Conservation (phyloP, 2,329 filamentous ascomycete genomes). For the Aureobasidium sp. region DNA sequence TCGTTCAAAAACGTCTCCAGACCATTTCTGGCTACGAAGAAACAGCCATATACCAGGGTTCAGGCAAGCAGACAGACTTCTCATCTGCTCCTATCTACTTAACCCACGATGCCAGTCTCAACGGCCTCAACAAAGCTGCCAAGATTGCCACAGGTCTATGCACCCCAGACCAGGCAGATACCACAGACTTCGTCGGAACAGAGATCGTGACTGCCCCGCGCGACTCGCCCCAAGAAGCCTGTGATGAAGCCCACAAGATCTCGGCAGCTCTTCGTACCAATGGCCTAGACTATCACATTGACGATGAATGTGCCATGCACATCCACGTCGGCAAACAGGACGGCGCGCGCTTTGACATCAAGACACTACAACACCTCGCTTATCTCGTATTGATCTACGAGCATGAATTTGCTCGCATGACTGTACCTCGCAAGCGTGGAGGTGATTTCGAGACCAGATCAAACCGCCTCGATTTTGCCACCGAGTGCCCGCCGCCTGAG, state of each 20-base stretch:
- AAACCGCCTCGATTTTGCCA: constrained; percentile 16
- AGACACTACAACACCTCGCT: constrained; percentile 21
- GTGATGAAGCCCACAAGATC: not conserved
- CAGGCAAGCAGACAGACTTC: not conserved
- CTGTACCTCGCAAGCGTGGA: constrained; percentile 16
- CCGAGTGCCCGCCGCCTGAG: constrained; percentile 8
- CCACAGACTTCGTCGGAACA: not conserved
- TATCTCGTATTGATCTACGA: constrained; percentile 22
- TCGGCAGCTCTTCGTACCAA: not conserved
- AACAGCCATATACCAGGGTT: not conserved
- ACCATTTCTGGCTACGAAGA: not conserved
- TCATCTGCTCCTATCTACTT: not conserved
- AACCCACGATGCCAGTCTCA: not conserved
- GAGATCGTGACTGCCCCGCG: constrained; percentile 11
- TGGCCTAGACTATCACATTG: constrained; percentile 14
- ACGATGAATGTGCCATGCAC: constrained; percentile 21
- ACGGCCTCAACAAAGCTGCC: not conserved
- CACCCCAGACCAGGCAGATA: not conserved
- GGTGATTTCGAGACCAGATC: constrained; percentile 14
- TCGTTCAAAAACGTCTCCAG: not conserved
- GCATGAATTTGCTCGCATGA: constrained; percentile 18
- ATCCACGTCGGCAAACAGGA: constrained; percentile 22
- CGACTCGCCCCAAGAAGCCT: not conserved
- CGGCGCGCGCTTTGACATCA: constrained; percentile 15
- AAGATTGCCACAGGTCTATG: not conserved